Percentiles rank a stretch among this genome's conserved stretches.
Evolutionary conservation across 2,329 filamentous ascomycete genomes (phyloP).

Genomic region (Trichoderma sp.): DNA sequence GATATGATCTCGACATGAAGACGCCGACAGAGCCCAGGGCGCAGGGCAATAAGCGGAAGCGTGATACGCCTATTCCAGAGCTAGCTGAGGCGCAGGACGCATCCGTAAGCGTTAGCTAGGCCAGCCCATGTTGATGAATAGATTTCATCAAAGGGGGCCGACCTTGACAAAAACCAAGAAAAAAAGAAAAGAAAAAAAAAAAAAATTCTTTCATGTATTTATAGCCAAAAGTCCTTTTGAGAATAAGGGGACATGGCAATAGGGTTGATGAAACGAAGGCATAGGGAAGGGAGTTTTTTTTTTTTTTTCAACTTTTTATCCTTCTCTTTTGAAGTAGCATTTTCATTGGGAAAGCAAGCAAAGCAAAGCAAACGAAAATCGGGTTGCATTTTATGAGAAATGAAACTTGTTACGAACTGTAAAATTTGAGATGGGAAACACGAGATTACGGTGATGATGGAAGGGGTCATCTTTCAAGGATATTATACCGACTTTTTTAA

Average conservation of each 20-base stretch:
- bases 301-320: background rate
- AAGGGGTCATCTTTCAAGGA: background rate
- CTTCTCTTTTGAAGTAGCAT: background rate
- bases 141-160: background rate
- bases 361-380: background rate
- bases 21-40: conserved; percentile 45
- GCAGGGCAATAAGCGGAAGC: conserved; percentile 26
- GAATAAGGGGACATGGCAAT: background rate
- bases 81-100: conserved; percentile 28
- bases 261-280: background rate
- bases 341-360: background rate
- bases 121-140: background rate
- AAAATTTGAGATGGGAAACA: background rate
- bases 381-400: background rate
- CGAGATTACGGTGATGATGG: background rate
- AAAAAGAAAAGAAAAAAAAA: background rate
- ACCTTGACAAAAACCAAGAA: background rate
- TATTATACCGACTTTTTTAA: conserved; percentile 9
- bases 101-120: conserved; percentile 6
- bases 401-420: conserved; percentile 8
- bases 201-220: background rate
- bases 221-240: background rate
- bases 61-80: conserved; percentile 37
- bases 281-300: background rate
- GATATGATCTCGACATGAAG: conserved; percentile 43